Evolutionary conservation across 495 filamentous ascomycete species (phyloP).

Genomic region (Penicillium riverlandense): DNA sequence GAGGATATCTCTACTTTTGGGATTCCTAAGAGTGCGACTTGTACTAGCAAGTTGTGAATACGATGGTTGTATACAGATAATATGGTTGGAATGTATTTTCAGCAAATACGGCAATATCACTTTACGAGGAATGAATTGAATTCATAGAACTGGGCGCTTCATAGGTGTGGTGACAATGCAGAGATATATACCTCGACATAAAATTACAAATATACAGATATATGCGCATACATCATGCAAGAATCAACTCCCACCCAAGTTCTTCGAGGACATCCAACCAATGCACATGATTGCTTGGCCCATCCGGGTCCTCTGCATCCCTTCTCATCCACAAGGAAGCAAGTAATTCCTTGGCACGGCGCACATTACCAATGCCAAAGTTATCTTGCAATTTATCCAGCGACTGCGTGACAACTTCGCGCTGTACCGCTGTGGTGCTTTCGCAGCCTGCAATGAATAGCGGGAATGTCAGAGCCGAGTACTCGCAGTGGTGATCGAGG

Average conservation of each 20-base stretch:
- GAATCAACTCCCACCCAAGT: constrained; percentile 35
- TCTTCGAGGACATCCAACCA: constrained; percentile 37
- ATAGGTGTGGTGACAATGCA: too few relatives aligned
- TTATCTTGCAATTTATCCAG: constrained; percentile 27
- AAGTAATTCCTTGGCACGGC: constrained; percentile 34
- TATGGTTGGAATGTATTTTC: too few relatives aligned
- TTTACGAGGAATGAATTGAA: too few relatives aligned
- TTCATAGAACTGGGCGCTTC: too few relatives aligned
- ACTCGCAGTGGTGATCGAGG: constrained; percentile 34
- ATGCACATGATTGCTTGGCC: constrained; percentile 11
- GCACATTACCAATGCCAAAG: constrained; percentile 38
- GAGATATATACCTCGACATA: too few relatives aligned
- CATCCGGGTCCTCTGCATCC: constrained; percentile 6
- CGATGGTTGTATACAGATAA: too few relatives aligned
- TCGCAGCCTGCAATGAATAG: constrained; percentile 37
- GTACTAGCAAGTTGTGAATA: constrained; percentile 3
- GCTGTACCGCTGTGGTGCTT: constrained; percentile 15
- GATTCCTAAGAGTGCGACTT: constrained; percentile 2
- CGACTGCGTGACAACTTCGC: constrained; percentile 20
- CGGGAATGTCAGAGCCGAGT: constrained; percentile 38
- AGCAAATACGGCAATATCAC: too few relatives aligned
- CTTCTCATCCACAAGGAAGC: constrained; percentile 24
- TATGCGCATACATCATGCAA: constrained; percentile 10
- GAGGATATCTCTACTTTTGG: constrained; percentile 24
- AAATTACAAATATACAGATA: too few relatives aligned